A percentile compares a stretch with the other conserved stretches of the same genome.
Evolutionary conservation across 768 basidiomycete species (phyloP).

Genomic region (Trametes cubensis): DNA sequence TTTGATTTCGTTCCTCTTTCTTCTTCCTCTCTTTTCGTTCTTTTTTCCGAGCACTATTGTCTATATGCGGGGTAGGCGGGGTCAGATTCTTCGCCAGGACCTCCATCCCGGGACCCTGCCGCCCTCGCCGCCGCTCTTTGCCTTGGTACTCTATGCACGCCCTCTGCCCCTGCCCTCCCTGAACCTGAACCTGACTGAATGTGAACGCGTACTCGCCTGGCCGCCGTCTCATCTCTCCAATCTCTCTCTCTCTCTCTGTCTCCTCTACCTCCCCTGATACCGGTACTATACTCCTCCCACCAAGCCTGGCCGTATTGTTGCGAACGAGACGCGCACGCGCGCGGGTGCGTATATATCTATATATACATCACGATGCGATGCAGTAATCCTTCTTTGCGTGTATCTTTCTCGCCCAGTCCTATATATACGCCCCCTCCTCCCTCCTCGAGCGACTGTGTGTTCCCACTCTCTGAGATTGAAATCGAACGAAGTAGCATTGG

Average conservation of each 20-base stretch:
- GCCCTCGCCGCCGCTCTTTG: conserved; percentile 21
- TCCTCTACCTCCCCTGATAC: conserved; percentile 21
- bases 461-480: too few relatives aligned
- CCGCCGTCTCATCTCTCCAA: not conserved
- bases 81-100: not conserved
- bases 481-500: too few relatives aligned
- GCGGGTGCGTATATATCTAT: conserved; percentile 21
- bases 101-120: not conserved
- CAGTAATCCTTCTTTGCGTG: conserved; percentile 18
- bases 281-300: conserved; percentile 26
- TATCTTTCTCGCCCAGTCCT: too few relatives aligned
- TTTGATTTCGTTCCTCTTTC: conserved; percentile 6
- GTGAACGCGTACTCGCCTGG: not conserved
- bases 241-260: not conserved
- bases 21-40: not conserved
- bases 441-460: too few relatives aligned
- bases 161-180: not conserved
- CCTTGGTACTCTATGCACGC: conserved; percentile 18
- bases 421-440: too few relatives aligned
- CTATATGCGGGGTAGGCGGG: conserved; percentile 13
- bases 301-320: conserved; percentile 9
- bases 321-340: conserved; percentile 1
- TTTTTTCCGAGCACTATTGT: not conserved
- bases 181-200: too few relatives aligned
- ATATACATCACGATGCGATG: conserved; percentile 20